Base-by-base conservation (phyloP, 768 basidiomycete species). In the Mycena galericulata region DNA sequence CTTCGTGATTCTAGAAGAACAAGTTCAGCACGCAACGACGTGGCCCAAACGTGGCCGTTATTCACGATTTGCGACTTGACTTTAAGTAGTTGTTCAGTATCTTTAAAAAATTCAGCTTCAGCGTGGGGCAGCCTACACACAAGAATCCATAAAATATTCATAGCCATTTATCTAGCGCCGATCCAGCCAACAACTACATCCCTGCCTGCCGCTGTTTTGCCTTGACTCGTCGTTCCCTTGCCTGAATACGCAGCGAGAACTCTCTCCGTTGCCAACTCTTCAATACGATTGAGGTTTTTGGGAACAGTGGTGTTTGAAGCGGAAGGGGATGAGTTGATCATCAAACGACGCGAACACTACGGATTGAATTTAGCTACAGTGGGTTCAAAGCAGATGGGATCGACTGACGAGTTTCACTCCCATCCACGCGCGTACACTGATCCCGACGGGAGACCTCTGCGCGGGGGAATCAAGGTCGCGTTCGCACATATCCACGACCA, bases 401-500 rank as follows among this genome's bases (percentile, higher is more conserved):
- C 11, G 56, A 72, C 45, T 61, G 67, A 95, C 95, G 47, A 93
- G 83, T 76, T 95, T 94, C 38, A 94, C 86, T 5, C 94, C 94
- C 76, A 89, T 90, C 95, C 94, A 96, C 9, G 93, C 92, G 29
- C 94, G 82, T 41, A 92, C 80, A 20, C 85, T 85, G 32, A 93
- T 86, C 29, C 91, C 89, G 26, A 78, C 76, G 14, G 87, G 84
- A 4, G 86, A 79, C 4, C 80, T 80, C 47, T 86, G 81, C 32
- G 72, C 66, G 9, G 81, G 75, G 22, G 79, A 77, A 4, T 83
- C 83, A 50, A 85, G 83, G 64, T 88, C 89, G 7, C 80, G 81
- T 40, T 91, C 90, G 4, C 85, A 85, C 92, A 96, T 95, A 73
- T 97, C 95, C 14, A 93, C 83, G 0, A 89, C 90, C 32, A 90